phyloP scores from a whole-genome alignment of 768 basidiomycete genomes.

The Xerocomellus amylosporus region DNA sequence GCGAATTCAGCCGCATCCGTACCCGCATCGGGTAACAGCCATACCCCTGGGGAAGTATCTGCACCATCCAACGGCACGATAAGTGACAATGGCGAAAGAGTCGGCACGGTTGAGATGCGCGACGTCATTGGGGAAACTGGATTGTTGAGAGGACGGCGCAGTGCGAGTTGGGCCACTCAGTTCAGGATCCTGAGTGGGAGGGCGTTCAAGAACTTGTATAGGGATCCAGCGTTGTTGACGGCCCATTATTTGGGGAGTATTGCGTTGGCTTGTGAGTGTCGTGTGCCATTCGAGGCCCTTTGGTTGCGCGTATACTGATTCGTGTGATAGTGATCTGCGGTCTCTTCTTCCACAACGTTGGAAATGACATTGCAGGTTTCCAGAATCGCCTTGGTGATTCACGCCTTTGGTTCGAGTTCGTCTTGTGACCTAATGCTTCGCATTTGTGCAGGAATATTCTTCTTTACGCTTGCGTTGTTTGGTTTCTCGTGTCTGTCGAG shows the following conservation, averaged over 20 bases:
- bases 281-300: not conserved
- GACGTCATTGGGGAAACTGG: slow-evolving; percentile 70
- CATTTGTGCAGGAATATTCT: slow-evolving; percentile 70
- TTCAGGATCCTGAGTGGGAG: slow-evolving; percentile 92
- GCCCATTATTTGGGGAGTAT: slow-evolving; percentile 90
- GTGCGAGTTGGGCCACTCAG: slow-evolving; percentile 87
- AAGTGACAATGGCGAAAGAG: slow-evolving; percentile 21
- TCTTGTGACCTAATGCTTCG: not conserved
- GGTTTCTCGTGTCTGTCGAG: slow-evolving; percentile 97
- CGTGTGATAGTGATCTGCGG: slow-evolving; percentile 72
- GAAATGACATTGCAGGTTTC: slow-evolving; percentile 94
- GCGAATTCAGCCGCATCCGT: slow-evolving; percentile 4
- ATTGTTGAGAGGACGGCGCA: slow-evolving; percentile 65
- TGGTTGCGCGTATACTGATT: not conserved
- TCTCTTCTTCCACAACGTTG: slow-evolving; percentile 87
- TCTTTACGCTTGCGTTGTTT: slow-evolving; percentile 95
- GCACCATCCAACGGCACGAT: slow-evolving; percentile 29
- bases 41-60: not conserved
- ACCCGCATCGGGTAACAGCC: not conserved
- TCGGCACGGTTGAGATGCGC: slow-evolving; percentile 46
- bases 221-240: slow-evolving; percentile 87
- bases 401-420: not conserved
- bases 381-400: slow-evolving; percentile 84
- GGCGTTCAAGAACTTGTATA: slow-evolving; percentile 97
- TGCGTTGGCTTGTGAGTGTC: slow-evolving; percentile 70